Evolutionary conservation across 192 early-diverging fungal genomes (phyloP), one percentile per base, ranked within the genome.

Genomic region (Backusella sp.): DNA sequence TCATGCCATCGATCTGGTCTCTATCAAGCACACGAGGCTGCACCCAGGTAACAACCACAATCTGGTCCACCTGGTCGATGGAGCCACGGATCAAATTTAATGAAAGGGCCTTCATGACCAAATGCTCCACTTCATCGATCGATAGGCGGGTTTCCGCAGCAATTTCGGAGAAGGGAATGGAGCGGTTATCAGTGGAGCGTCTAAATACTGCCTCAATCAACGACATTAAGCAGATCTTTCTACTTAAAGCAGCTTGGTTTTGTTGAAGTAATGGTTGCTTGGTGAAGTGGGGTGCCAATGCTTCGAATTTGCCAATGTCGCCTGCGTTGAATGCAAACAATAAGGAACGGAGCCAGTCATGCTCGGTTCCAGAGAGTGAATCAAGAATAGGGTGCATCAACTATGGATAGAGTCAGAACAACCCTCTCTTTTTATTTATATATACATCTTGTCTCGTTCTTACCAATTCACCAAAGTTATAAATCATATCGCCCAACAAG

Each of bases 391-490:
- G 94, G 75, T 96, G 95, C 92, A 95, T 93, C 59, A 96, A 82
- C 95, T 96, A 79, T 9, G 6, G 36, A 8, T 36, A 32, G 3
- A 14, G 23, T 36, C 28, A n/a, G 35, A 35, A 28, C 8, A 4
- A 26, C 4, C 9, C 4, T 84, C 80, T 12, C 28, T 78, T 21
- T 72, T n/a, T 1, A 11, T 6, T 46, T 30, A n/a, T 28, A 1
- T 28, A 3, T 32, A 32, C 3, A 32, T 32, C 32, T 32, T 32
- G 1, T 12, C 52, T 32, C 11, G 0, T 23, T 35, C 84, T 87
- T 84, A 99, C 92, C 85, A 99, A 84, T 79, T 98, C 96, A 62
- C 98, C 98, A 93, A 99, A 99, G 86, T 99, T 99, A 86, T 99
- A 99, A 52, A 99, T 93, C 19, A 90, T 95, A 67, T 98, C 96